These are phyloP conservation scores for Gigaspora rosea DNA, from an alignment of 192 early-diverging fungal genomes.

Conservation along the genomic window DNA sequence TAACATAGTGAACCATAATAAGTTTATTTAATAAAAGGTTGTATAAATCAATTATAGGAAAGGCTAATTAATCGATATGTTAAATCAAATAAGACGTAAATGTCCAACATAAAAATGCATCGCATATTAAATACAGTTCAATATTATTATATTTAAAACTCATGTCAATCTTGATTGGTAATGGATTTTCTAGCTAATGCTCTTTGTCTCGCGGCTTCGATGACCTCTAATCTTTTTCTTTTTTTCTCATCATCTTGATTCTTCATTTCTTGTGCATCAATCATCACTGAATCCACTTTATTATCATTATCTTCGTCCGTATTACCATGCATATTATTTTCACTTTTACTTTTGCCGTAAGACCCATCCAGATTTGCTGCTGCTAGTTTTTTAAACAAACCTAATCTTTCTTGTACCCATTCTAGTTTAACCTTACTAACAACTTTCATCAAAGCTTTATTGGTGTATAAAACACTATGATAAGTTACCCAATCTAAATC, in stretches of 20 bases:
- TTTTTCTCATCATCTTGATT: constrained; percentile 33
- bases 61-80: no score
- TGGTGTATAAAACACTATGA: constrained; percentile 89
- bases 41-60: no score
- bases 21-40: no score
- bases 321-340: constrained; percentile 6
- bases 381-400: constrained; percentile 23
- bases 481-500: constrained; percentile 95
- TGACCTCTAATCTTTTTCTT: constrained; percentile 39
- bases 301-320: constrained; percentile 6
- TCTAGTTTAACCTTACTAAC: constrained; percentile 85
- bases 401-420: constrained; percentile 84
- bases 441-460: constrained; percentile 95
- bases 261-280: background rate
- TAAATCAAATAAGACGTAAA: no score
- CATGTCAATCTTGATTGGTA: no score
- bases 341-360: background rate
- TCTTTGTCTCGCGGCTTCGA: constrained; percentile 47
- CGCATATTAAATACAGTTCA: no score
- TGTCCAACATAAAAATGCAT: no score
- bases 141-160: no score
- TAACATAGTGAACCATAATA: no score
- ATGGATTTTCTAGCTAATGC: constrained; percentile 41
- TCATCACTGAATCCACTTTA: background rate
- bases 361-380: background rate